Base-by-base conservation (phyloP, 805 yeast genomes). In the Metschnikowia koreensis region DNA sequence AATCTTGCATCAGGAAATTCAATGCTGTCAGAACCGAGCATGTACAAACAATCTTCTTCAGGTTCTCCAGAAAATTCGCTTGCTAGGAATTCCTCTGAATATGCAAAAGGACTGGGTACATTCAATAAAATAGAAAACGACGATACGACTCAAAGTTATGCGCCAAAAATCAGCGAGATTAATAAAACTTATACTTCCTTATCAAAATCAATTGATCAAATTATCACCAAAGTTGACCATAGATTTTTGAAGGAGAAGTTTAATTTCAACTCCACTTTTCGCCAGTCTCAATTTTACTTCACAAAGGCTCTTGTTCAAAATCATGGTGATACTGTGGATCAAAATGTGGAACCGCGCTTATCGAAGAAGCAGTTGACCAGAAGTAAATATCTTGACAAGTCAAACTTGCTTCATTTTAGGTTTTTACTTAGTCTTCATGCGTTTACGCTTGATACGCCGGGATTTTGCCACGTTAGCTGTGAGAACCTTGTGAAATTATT, bases 401-500 rank as follows among this genome's bases (percentile, higher is more conserved):
- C 55, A 27, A 50, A 59, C 42, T 22, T 45, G 15, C 49, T 40
- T 31, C 59, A 55, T 13, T 53, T 56, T 44, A 56, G 50, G 43
- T 54, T 54, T 22, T 43, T 59, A 34, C 34, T 57, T 8, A 46
- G 49, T 42, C 50, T 58, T 17, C 54, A 54, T 36, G 62, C 62
- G 3, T 59, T 59, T 43, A 59, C 62, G 6, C 47, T 59, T 26
- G 46, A 53, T 31, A 51, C 61, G 0, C 61, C 62, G 1, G 62
- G 62, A 6, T 58, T 59, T 44, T 59, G 42, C 38, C 43, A 41
- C n/a, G 54, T 59, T 9, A 41, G 48, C 5, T 52, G 29, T 15
- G 44, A 49, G 6, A 60, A 59, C 41, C 39, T 57, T n/a, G 37
- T 46, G 8, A 41, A 59, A 7, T 61, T 77, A 38, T 67, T 73